Evolutionary conservation across 257 asterid genomes (phyloP).

Genomic region (Penstemon newberryi): DNA sequence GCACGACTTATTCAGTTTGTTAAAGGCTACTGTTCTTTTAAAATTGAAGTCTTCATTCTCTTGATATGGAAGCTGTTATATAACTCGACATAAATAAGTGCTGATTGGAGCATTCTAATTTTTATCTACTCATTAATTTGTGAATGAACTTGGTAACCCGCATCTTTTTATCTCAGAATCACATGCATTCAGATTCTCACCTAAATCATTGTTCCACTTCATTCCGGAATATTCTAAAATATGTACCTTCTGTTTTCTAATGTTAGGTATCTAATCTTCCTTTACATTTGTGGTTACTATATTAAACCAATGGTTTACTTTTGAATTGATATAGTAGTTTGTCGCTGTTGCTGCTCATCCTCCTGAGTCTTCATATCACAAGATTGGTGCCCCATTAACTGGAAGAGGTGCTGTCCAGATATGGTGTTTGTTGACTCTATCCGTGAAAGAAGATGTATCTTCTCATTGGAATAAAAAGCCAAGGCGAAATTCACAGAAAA

Average conservation of each 20-base stretch:
- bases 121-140: too few species aligned
- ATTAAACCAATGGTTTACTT: conserved; percentile 23
- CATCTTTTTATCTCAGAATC: conserved; percentile 2
- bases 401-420: conserved; percentile 92
- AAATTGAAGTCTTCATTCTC: conserved; percentile 1
- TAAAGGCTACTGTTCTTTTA: neutral
- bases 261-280: neutral
- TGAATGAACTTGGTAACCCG: neutral
- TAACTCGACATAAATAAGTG: neutral
- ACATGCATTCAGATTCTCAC: conserved; percentile 1
- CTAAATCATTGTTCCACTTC: neutral
- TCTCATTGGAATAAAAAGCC: conserved; percentile 39
- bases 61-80: neutral
- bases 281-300: conserved; percentile 4
- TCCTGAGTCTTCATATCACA: conserved; percentile 83
- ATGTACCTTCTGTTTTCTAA: neutral
- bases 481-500: conserved; percentile 30
- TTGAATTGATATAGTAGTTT: conserved; percentile 51
- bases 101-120: too few species aligned
- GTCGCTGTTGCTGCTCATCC: conserved; percentile 94
- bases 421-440: conserved; percentile 70
- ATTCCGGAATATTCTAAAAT: neutral
- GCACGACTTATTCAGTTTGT: neutral
- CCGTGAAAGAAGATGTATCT: conserved; percentile 32
- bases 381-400: conserved; percentile 69